Evolutionary conservation across 805 yeast genomes (phyloP).

Genomic region (Sungouiella thailandica): DNA sequence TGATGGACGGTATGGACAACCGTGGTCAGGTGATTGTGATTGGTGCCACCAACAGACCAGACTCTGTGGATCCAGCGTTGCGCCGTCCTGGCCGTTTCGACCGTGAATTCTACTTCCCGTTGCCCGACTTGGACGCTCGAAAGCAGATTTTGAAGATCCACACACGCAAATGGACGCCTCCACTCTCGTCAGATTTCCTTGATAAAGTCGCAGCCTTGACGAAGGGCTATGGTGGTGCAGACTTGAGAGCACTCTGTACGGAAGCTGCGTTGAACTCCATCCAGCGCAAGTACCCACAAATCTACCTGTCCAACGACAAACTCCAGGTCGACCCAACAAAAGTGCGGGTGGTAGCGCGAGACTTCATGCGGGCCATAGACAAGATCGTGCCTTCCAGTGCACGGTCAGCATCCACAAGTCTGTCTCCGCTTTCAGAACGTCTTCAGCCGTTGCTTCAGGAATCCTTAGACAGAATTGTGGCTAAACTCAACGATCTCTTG

Average conservation of each 20-base stretch:
- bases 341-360: conserved; percentile 72
- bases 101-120: conserved; percentile 91
- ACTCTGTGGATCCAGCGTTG: conserved; percentile 96
- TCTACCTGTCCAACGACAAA: conserved; percentile 71
- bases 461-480: conserved; percentile 43
- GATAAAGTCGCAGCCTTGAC: conserved; percentile 71
- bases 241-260: conserved; percentile 86
- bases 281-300: conserved; percentile 90
- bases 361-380: conserved; percentile 80
- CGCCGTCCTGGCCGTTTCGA: conserved; percentile 97
- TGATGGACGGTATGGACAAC: conserved; percentile 99
- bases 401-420: conserved; percentile 67
- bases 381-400: conserved; percentile 91
- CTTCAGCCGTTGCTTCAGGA: conserved; percentile 58
- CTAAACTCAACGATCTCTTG: conserved; percentile 49
- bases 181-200: conserved; percentile 52
- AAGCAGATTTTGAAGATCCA: conserved; percentile 77
- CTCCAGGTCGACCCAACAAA: conserved; percentile 64
- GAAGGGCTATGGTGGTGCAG: conserved; percentile 98
- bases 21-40: conserved; percentile 97
- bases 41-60: conserved; percentile 98
- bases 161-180: conserved; percentile 85
- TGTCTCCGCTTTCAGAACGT: conserved; percentile 75
- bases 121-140: conserved; percentile 80
- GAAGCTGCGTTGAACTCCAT: conserved; percentile 93